These are phyloP conservation scores for Syzygium oleosum DNA, from an alignment of 345 rosid genomes.

Conservation along the genomic window DNA sequence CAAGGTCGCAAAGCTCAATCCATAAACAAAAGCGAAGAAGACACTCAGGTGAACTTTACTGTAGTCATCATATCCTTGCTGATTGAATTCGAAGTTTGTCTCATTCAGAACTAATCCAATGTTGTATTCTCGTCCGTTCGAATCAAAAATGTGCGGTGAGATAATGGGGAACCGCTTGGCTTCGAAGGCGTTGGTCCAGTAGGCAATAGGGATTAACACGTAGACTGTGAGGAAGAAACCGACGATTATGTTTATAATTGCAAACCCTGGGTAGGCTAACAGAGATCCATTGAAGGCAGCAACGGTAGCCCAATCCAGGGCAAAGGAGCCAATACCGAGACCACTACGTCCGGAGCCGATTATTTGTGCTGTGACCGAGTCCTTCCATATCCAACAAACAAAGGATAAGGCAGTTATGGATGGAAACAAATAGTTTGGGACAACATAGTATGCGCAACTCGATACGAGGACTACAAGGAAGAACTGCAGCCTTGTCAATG, in stretches of 20 bases:
- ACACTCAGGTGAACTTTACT: constrained; percentile 32
- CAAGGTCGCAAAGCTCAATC: constrained; percentile 27
- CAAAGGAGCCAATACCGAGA: constrained; percentile 30
- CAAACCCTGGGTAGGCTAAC: constrained; percentile 22
- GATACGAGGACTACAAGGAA: constrained; percentile 31
- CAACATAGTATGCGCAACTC: constrained; percentile 38
- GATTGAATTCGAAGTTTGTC: constrained; percentile 17
- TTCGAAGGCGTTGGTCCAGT: constrained; percentile 23
- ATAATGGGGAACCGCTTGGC: constrained; percentile 38
- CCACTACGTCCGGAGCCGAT: constrained; percentile 28
- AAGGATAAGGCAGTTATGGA: constrained; percentile 32
- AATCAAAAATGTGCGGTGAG: constrained; percentile 21
- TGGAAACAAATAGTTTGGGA: constrained; percentile 34
- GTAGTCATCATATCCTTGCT: constrained; percentile 22
- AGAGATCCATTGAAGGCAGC: constrained; percentile 26
- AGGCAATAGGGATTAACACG: constrained; percentile 13
- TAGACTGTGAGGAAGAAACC: constrained; percentile 18
- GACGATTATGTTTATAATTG: constrained; percentile 13
- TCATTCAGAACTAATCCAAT: constrained; percentile 17
- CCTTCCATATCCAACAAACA: constrained; percentile 34
- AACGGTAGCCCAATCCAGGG: constrained; percentile 31
- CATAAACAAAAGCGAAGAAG: constrained; percentile 20
- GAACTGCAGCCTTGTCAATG: constrained; percentile 40
- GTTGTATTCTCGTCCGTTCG: constrained; percentile 15
- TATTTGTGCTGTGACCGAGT: constrained; percentile 29